Evolutionary conservation across 176 grass and related monocot species (phyloP), one percentile per base, ranked within the genome.

Genomic region (Musa schizocarpa): DNA sequence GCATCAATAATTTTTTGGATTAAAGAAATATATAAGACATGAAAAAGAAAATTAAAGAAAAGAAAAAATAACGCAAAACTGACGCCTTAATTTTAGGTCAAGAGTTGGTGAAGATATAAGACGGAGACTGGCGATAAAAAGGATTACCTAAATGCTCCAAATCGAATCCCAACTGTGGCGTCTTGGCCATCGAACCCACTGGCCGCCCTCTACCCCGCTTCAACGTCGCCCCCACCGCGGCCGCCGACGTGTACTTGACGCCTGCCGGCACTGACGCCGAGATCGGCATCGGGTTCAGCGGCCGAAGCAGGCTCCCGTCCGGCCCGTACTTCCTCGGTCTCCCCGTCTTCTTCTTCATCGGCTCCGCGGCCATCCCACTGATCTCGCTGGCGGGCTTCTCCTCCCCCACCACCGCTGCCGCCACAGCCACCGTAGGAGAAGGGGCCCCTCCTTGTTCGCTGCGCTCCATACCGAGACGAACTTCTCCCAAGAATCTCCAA

Each of bases 241-340:
- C 78, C 48, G 88, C 90, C 1, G 95, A 84, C 66, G 86, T 91
- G 73, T 99, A 99, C 26, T 71, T 79, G 4, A 74, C 88, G 16
- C 67, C 79, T 53, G 84, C 83, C 71, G 90, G 90, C 54, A 86
- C 90, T 48, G 94, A 92, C 66, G 94, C 86, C 53, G 90, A 97
- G 82, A 97, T 97, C 79, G 94, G 90, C 25, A 78, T 89, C 65
- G 94, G 87, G 21, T 92, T 87, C 80, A 97, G 84, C 53, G 90
- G 94, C 87, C 83, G 82, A 29, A 86, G 67, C 75, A 84, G 80
- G 82, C 77, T 87, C 27, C 88, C 90, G 54, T 97, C 94, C 26
- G 73, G 82, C 61, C 80, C 84, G 78, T 97, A 97, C 86, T 99
- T 94, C 86, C 90, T 87, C 76, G 90, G 95, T 76, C 88, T 82